Evolutionary conservation across 192 early-diverging fungal genomes (phyloP).

Genomic region (Umbelopsis ramanniana): DNA sequence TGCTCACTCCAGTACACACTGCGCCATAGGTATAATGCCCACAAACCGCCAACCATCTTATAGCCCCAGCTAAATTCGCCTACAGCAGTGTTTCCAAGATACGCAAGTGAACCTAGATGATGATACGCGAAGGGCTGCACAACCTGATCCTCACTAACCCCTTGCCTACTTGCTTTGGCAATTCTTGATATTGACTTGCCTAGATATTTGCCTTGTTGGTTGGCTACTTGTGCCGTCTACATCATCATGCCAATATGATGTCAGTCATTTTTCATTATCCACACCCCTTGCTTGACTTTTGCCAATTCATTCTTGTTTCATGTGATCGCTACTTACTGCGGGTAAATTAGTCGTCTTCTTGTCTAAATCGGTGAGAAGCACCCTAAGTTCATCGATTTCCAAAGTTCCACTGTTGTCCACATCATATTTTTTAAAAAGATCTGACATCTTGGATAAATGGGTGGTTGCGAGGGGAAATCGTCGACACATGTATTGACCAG

Average conservation of each 20-base stretch:
- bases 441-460: conserved; percentile 52
- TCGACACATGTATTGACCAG: conserved; percentile 45
- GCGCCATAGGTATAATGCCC: conserved; percentile 62
- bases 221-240: conserved; percentile 63
- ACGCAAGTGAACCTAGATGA: conserved; percentile 70
- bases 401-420: conserved; percentile 52
- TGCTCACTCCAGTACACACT: conserved; percentile 61
- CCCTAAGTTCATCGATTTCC: conserved; percentile 54
- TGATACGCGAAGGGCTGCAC: conserved; percentile 64
- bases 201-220: conserved; percentile 58
- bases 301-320: neutral
- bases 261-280: conserved; percentile 4
- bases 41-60: conserved; percentile 54
- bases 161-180: conserved; percentile 19
- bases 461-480: conserved; percentile 56
- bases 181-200: conserved; percentile 48
- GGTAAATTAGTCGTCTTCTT: conserved; percentile 56
- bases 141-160: conserved; percentile 28
- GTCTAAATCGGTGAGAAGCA: conserved; percentile 57
- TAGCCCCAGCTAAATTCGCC: conserved; percentile 52
- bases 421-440: conserved; percentile 54
- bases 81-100: conserved; percentile 65
- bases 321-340: conserved; percentile 42
- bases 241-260: conserved; percentile 9
- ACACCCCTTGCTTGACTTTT: neutral